These are phyloP conservation scores for Begonia loranthoides DNA, from an alignment of 306 rosid species.

Conservation along the genomic window DNA sequence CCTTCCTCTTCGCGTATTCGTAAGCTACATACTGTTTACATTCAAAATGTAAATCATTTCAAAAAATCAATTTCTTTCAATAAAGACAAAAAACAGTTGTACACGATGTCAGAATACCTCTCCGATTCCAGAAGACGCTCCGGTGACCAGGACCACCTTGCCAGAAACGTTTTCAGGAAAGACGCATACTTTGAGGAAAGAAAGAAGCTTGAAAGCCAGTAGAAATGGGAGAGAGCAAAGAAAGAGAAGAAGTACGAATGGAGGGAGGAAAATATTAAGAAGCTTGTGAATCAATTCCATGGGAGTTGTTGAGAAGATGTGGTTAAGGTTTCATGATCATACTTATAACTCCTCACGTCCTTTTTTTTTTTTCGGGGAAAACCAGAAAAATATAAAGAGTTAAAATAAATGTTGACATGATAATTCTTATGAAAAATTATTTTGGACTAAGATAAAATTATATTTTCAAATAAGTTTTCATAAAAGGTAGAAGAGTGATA, in stretches of 20 bases:
- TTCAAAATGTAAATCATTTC: not conserved
- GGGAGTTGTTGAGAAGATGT: not conserved
- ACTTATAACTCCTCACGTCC: too few relatives aligned
- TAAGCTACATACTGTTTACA: constrained; percentile 50
- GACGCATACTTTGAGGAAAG: constrained; percentile 5
- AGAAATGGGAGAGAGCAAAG: constrained; percentile 16
- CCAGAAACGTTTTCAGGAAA: constrained; percentile 34
- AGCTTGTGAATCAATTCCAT: constrained; percentile 23
- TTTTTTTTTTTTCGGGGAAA: too few relatives aligned
- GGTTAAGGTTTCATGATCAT: too few relatives aligned
- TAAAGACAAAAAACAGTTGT: not conserved
- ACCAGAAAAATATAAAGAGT: too few relatives aligned
- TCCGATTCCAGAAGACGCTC: constrained; percentile 60
- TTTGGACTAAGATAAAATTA: too few relatives aligned
- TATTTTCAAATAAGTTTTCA: too few relatives aligned
- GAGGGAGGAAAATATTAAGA: constrained; percentile 21
- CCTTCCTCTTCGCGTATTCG: constrained; percentile 60
- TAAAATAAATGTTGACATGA: too few relatives aligned
- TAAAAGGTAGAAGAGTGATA: too few relatives aligned
- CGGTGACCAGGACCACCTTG: constrained; percentile 57
- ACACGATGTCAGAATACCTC: constrained; percentile 15
- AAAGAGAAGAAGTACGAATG: constrained; percentile 8
- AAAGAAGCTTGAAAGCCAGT: constrained; percentile 19
- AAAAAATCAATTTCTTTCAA: not conserved
- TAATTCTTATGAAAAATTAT: too few relatives aligned